These are phyloP conservation scores for Calonectria pauciramosa DNA, from an alignment of 2,329 filamentous ascomycete species.

Conservation along the genomic window DNA sequence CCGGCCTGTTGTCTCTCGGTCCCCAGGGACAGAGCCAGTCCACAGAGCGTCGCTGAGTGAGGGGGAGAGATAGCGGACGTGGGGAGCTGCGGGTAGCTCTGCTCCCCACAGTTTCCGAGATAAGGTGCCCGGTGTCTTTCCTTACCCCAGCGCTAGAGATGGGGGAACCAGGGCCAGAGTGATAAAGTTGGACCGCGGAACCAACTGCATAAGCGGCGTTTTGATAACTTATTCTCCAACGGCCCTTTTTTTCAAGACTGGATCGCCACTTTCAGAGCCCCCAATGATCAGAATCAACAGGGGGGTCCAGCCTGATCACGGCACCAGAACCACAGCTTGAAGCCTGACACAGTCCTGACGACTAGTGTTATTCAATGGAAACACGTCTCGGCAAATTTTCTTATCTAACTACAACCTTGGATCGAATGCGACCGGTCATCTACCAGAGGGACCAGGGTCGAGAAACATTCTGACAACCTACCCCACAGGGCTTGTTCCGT, in stretches of 20 bases:
- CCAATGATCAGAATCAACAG: neutral
- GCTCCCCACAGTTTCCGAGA: neutral
- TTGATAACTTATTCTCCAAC: neutral
- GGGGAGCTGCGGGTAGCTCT: neutral
- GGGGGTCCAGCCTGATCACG: neutral
- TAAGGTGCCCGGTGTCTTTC: neutral
- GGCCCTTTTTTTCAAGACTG: no score
- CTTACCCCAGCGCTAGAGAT: neutral
- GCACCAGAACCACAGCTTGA: neutral
- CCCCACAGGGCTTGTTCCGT: neutral
- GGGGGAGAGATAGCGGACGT: constrained; percentile 16
- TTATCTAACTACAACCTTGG: neutral
- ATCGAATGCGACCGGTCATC: neutral
- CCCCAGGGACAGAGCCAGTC: neutral
- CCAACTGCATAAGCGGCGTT: neutral
- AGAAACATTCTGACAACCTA: neutral
- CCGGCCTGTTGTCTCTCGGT: neutral
- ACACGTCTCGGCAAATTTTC: neutral
- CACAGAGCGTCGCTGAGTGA: neutral
- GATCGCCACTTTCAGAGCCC: neutral
- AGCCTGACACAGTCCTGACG: no score
- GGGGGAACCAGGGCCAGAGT: neutral
- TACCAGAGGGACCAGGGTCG: neutral
- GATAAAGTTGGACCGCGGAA: neutral
- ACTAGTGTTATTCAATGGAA: neutral